Evolutionary conservation across 768 basidiomycete species (phyloP).

Genomic region (Lactifluus pinguis): DNA sequence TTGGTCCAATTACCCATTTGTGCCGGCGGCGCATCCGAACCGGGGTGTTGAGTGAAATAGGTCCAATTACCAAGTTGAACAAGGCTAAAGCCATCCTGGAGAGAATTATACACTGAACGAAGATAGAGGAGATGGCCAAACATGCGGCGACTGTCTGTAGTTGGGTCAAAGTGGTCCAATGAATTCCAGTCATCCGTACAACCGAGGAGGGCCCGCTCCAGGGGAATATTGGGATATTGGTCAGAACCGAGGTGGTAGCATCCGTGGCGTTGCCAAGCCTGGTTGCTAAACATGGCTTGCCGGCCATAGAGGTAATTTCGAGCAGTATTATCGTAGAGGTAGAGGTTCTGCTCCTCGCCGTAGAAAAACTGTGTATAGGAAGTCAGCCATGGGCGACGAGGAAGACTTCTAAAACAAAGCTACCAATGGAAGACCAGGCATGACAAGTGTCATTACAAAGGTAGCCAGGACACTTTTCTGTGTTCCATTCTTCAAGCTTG

Average conservation of each 20-base stretch:
- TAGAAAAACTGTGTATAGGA: slow-evolving; percentile 54
- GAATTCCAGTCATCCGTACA: slow-evolving; percentile 89
- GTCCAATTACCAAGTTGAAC: slow-evolving; percentile 85
- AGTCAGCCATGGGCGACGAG: slow-evolving; percentile 11
- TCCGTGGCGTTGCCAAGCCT: slow-evolving; percentile 88
- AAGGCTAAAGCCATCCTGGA: slow-evolving; percentile 83
- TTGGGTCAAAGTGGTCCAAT: slow-evolving; percentile 92
- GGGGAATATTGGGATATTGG: slow-evolving; percentile 91
- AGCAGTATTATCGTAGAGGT: slow-evolving; percentile 80
- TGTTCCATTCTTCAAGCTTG: slow-evolving; percentile 76
- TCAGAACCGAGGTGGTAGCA: slow-evolving; percentile 85
- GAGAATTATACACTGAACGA: slow-evolving; percentile 54
- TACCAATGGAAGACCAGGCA: slow-evolving; percentile 83
- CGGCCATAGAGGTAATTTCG: slow-evolving; percentile 90
- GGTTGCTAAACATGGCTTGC: slow-evolving; percentile 80
- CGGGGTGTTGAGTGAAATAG: slow-evolving; percentile 63
- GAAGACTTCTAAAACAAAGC: slow-evolving; percentile 19
- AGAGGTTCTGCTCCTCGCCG: slow-evolving; percentile 90
- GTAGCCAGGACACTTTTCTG: slow-evolving; percentile 65
- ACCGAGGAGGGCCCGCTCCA: slow-evolving; percentile 71
- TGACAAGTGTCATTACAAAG: slow-evolving; percentile 69
- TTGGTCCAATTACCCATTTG: no score
- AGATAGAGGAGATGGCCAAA: slow-evolving; percentile 67
- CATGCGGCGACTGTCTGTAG: slow-evolving; percentile 63
- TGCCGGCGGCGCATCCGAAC: slow-evolving; percentile 71